Evolutionary conservation across 2,329 filamentous ascomycete genomes (phyloP), one percentile per base, ranked within the genome.

Genomic region (Ophiostoma populinum): DNA sequence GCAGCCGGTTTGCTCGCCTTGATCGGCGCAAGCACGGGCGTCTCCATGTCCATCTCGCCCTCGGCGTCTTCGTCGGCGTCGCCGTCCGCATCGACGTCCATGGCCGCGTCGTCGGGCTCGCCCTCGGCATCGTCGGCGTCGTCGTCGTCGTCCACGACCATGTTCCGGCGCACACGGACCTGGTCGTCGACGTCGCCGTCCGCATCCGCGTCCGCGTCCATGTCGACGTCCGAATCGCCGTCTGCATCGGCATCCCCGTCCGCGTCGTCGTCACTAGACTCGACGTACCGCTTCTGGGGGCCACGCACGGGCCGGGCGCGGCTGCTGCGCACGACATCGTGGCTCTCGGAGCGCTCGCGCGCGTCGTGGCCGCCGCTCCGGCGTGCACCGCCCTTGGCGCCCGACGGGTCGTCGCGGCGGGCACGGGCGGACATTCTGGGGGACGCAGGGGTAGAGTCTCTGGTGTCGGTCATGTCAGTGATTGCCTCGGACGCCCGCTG

Each of bases 241-340:
- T 40, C 42, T 1, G 33, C 39, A 11, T 40, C 37, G 10, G 39
- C 40, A 8, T 37, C 40, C 2, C 32, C 36, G 2, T 31, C 36
- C 5, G 28, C 37, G 1, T 25, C 26, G 15, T 24, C 42, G 6
- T 44, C 42, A 22, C 42, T 44, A 24, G 57, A 58, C 36, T 71
- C 67, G 17, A 74, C 63, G 36, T 73, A 73, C 44, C 61, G 71
- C 53, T 71, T 72, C 53, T 69, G 68, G 13, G 58, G 59, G 6
- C 62, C 64, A 7, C 67, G 61, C 39, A 64, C 68, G 6, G 48
- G 43, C 32, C 67, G 58, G 45, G 30, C 30, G 3, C 30, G 30
- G 20, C 65, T 67, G 24, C 62, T 61, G 18, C 58, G 53, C 13
- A 65, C 49, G 32, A 67, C 63, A 44, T 65, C 59, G 20, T 59